Percentiles rank a stretch among this genome's conserved stretches.
phyloP scores from a whole-genome alignment of 345 rosid genomes.

The Mallotus nudiflorus region DNA sequence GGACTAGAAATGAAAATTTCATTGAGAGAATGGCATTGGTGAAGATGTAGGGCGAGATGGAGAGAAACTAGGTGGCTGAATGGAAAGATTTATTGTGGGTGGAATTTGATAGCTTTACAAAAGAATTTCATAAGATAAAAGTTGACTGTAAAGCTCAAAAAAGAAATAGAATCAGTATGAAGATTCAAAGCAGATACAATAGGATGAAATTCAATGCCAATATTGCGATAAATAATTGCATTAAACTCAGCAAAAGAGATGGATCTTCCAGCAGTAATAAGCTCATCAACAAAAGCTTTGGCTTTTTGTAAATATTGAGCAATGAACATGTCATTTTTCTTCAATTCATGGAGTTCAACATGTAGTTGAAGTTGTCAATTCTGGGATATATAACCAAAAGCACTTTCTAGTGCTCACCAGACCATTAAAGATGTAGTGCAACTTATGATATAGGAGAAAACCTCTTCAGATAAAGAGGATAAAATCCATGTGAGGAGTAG shows the following conservation, averaged over 20 bases:
- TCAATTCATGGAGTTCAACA: not conserved
- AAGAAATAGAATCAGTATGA: not conserved
- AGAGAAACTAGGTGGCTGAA: not conserved
- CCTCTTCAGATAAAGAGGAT: not conserved
- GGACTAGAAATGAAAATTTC: not conserved
- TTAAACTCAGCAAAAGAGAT: not conserved
- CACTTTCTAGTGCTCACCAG: not conserved
- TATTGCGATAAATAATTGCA: not conserved
- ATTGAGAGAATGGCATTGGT: no score
- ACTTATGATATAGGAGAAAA: not conserved
- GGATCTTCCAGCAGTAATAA: not conserved
- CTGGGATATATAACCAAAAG: not conserved
- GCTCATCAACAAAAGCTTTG: not conserved
- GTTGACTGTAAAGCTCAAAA: not conserved
- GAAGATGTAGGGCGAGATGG: not conserved
- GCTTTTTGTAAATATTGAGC: not conserved
- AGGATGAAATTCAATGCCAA: conserved; percentile 7
- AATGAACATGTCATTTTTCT: not conserved
- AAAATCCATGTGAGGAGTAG: not conserved
- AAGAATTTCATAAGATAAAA: not conserved
- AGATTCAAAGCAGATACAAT: conserved; percentile 4
- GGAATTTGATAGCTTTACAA: not conserved
- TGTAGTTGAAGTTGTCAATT: not conserved
- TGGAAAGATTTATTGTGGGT: not conserved
- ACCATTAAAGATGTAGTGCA: not conserved